These are phyloP conservation scores for Coemansia sp. DNA, from an alignment of 192 early-diverging fungal species.

Conservation along the genomic window DNA sequence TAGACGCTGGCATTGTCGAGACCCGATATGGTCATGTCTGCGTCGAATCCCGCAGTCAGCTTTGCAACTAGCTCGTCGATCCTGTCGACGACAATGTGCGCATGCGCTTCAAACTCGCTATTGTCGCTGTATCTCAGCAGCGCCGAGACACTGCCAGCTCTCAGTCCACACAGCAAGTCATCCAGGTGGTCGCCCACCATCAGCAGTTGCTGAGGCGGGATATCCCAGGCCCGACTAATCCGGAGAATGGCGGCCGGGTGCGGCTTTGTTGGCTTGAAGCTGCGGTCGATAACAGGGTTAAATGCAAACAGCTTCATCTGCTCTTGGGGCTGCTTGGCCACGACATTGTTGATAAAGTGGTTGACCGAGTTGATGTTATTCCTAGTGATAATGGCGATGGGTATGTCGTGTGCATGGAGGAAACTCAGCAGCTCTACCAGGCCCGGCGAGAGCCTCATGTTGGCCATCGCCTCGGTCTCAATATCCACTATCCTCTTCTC, in stretches of 20 bases:
- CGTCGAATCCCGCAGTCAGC: slow-evolving; percentile 33
- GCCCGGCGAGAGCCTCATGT: slow-evolving; percentile 47
- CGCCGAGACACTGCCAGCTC: slow-evolving; percentile 47
- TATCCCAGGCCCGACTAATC: slow-evolving; percentile 42
- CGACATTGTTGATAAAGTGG: slow-evolving; percentile 49
- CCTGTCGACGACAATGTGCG: slow-evolving; percentile 45
- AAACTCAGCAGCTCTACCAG: slow-evolving; percentile 44
- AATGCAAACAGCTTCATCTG: slow-evolving; percentile 40
- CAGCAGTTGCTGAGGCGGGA: slow-evolving; percentile 47
- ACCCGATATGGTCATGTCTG: slow-evolving; percentile 23
- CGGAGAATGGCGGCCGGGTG: slow-evolving; percentile 42
- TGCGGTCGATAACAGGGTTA: slow-evolving; percentile 49
- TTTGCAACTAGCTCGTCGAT: slow-evolving; percentile 31
- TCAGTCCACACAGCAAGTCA: slow-evolving; percentile 51
- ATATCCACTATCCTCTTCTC: slow-evolving; percentile 39
- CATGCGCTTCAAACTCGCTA: slow-evolving; percentile 25
- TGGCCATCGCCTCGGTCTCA: slow-evolving; percentile 42
- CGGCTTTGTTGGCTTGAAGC: slow-evolving; percentile 52
- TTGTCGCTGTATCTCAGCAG: slow-evolving; percentile 45
- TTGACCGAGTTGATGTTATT: slow-evolving; percentile 46
- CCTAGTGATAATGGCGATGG: slow-evolving; percentile 52
- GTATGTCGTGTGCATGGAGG: slow-evolving; percentile 31
- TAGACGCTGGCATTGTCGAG: slow-evolving; percentile 1
- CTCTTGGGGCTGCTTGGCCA: slow-evolving; percentile 21
- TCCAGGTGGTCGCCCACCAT: slow-evolving; percentile 58